Percentiles rank a stretch among this genome's conserved stretches.
These are phyloP conservation scores for Persicaria maculosa DNA, from an alignment of 148 eudicot species.

Conservation along the genomic window DNA sequence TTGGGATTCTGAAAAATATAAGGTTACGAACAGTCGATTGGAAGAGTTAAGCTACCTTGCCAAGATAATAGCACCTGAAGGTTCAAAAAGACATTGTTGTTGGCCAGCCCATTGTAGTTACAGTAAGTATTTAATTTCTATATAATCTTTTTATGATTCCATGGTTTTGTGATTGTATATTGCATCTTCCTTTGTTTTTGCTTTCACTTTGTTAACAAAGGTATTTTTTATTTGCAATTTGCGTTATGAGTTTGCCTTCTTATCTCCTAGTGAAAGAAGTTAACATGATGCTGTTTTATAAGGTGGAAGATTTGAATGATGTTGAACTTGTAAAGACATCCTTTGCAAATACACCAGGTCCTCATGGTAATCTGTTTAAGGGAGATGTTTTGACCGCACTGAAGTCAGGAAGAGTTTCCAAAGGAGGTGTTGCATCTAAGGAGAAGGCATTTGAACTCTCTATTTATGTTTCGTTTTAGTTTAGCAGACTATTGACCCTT, in stretches of 20 bases:
- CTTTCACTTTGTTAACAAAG: not conserved
- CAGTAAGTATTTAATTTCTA: slow-evolving; percentile 44
- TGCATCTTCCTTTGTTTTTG: not conserved
- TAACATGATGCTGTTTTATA: slow-evolving; percentile 9
- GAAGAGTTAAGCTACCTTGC: slow-evolving; percentile 49
- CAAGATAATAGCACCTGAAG: slow-evolving; percentile 82
- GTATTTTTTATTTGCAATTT: not conserved
- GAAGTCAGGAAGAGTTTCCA: slow-evolving; percentile 64
- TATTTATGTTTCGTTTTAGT: too few species aligned
- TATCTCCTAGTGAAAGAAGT: not conserved
- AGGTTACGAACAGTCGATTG: not conserved
- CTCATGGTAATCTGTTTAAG: slow-evolving; percentile 82
- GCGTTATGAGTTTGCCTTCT: not conserved
- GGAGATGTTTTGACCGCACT: slow-evolving; percentile 87
- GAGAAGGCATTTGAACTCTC: slow-evolving; percentile 30
- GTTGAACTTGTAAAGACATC: slow-evolving; percentile 51
- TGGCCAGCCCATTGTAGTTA: slow-evolving; percentile 80
- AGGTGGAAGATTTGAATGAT: slow-evolving; percentile 87
- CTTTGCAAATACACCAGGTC: slow-evolving; percentile 39
- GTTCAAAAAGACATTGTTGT: slow-evolving; percentile 79
- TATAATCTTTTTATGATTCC: not conserved
- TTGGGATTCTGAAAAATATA: not conserved
- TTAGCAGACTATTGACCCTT: too few species aligned
- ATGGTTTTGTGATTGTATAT: not conserved
- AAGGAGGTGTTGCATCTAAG: slow-evolving; percentile 27